phyloP scores from a whole-genome alignment of 768 basidiomycete genomes.

The Suillus subaureus region DNA sequence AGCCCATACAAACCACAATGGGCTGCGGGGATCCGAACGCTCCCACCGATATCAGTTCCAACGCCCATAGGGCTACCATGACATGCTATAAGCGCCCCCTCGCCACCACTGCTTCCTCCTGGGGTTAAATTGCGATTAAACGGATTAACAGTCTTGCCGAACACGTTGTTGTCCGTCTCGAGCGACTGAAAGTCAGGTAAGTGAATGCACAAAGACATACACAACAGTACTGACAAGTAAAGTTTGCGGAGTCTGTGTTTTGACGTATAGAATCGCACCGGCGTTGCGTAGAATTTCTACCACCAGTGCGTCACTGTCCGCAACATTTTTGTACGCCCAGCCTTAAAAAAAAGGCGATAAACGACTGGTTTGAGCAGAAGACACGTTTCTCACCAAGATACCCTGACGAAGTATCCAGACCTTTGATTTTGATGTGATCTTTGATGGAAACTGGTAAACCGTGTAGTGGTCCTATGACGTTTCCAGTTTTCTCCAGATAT shows the following conservation, averaged over 20 bases:
- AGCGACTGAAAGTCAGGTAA: slow-evolving; percentile 40
- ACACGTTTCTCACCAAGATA: slow-evolving; percentile 23
- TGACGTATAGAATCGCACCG: slow-evolving; percentile 48
- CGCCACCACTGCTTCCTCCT: slow-evolving; percentile 53
- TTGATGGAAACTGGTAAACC: slow-evolving; percentile 49
- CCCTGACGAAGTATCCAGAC: slow-evolving; percentile 41
- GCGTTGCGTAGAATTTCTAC: slow-evolving; percentile 47
- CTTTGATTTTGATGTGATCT: slow-evolving; percentile 49
- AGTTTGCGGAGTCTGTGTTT: slow-evolving; percentile 52
- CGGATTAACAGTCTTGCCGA: slow-evolving; percentile 73
- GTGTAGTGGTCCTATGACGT: slow-evolving; percentile 48
- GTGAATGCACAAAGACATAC: slow-evolving; percentile 6
- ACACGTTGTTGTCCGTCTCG: slow-evolving; percentile 53
- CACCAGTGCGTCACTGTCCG: slow-evolving; percentile 44
- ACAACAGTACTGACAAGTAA: slow-evolving; percentile 40
- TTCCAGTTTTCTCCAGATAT: slow-evolving; percentile 46
- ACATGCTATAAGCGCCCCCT: slow-evolving; percentile 46
- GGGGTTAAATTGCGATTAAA: slow-evolving; percentile 46
- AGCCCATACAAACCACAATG: slow-evolving; percentile 45
- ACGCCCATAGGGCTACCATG: slow-evolving; percentile 43
- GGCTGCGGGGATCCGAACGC: slow-evolving; percentile 45
- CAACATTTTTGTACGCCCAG: slow-evolving; percentile 42
- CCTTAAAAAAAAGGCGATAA: slow-evolving; percentile 30
- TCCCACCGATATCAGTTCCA: slow-evolving; percentile 54
- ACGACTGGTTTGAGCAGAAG: not conserved